phyloP scores from a whole-genome alignment of 1,284 basidiomycete genomes.

The Cutaneotrichosporon arboriforme region DNA sequence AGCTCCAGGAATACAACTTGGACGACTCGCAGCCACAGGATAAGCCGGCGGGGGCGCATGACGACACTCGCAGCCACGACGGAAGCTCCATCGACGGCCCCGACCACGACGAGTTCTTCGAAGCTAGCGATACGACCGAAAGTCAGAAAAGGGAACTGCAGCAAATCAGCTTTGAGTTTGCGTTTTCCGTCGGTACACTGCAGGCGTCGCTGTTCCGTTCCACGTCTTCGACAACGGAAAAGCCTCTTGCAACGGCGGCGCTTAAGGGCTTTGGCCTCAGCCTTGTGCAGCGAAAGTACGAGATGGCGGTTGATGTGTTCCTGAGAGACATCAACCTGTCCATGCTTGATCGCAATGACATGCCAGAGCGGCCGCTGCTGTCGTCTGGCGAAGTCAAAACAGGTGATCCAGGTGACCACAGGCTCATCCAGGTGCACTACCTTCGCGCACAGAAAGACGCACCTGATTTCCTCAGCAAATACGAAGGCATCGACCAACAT shows the following conservation, averaged over 20 bases:
- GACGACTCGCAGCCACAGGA: conserved; percentile 45
- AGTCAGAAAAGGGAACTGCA: conserved; percentile 53
- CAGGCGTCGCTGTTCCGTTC: conserved; percentile 72
- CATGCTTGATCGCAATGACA: conserved; percentile 54
- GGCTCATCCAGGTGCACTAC: conserved; percentile 83
- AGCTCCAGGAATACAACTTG: conserved; percentile 60
- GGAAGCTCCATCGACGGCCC: conserved; percentile 17
- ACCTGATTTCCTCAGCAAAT: conserved; percentile 75
- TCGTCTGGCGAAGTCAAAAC: conserved; percentile 60
- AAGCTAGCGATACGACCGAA: conserved; percentile 60
- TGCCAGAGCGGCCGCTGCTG: conserved; percentile 63
- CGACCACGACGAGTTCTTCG: conserved; percentile 62
- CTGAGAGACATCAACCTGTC: conserved; percentile 62
- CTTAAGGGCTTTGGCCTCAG: conserved; percentile 74
- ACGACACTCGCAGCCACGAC: conserved; percentile 42
- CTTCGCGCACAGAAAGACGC: conserved; percentile 73
- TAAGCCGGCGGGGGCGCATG: background rate
- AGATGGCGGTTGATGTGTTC: conserved; percentile 81
- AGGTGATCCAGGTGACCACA: conserved; percentile 47
- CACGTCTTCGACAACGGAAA: conserved; percentile 35
- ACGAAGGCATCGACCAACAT: conserved; percentile 83
- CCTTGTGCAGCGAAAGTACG: conserved; percentile 71
- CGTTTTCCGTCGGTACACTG: conserved; percentile 85
- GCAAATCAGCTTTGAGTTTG: conserved; percentile 82
- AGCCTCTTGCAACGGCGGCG: conserved; percentile 66